These are phyloP conservation scores for Xanthoconium purpureum DNA, from an alignment of 768 basidiomycete species.

Conservation along the genomic window DNA sequence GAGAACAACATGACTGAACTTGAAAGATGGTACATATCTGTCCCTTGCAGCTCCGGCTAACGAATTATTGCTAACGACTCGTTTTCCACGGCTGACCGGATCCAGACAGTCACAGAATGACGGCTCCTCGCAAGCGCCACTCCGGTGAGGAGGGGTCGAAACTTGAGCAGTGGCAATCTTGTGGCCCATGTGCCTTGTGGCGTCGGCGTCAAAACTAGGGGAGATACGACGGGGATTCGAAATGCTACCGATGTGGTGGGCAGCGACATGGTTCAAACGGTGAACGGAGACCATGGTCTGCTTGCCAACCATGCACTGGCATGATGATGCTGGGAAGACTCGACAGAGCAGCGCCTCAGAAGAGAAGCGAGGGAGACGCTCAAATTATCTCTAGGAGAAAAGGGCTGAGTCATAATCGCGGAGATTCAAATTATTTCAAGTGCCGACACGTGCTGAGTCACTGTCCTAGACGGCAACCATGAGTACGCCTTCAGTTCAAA, in stretches of 20 bases:
- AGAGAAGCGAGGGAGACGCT: background rate
- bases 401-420: constrained; percentile 22
- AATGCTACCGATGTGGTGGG: background rate
- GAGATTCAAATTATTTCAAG: constrained; percentile 14
- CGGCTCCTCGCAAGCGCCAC: background rate
- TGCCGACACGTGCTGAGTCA: constrained; percentile 15
- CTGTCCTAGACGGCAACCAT: constrained; percentile 15
- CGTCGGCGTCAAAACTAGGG: background rate
- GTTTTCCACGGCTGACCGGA: background rate
- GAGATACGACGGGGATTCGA: background rate
- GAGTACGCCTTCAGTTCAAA: constrained; percentile 34
- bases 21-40: background rate
- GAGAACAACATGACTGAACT: background rate
- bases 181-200: background rate
- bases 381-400: background rate
- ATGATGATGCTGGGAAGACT: constrained; percentile 9
- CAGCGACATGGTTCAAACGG: background rate
- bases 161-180: background rate
- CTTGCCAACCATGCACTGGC: background rate
- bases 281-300: background rate
- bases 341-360: background rate
- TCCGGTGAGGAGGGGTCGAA: background rate
- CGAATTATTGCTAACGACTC: background rate
- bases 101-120: background rate
- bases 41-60: background rate